These are phyloP conservation scores for Stylosanthes scabra DNA, from an alignment of 331 rosid species.

Conservation along the genomic window DNA sequence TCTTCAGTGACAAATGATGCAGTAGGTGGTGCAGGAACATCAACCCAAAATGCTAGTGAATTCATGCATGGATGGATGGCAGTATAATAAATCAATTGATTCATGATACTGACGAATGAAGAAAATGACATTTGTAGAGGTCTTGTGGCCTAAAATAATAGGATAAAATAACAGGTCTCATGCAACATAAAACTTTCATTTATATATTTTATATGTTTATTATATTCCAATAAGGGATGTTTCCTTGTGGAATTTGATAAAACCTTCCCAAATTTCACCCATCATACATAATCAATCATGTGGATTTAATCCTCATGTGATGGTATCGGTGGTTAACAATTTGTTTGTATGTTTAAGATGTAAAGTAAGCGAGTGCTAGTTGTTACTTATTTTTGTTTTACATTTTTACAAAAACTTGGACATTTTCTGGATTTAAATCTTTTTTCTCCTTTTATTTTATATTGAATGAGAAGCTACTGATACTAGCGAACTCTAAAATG, in stretches of 20 bases:
- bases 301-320: not conserved
- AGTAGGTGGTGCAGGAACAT: conserved; percentile 45
- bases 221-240: conserved; percentile 38
- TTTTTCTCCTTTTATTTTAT: too few species aligned
- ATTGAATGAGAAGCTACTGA: too few species aligned
- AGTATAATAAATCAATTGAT: conserved; percentile 21
- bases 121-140: conserved; percentile 21
- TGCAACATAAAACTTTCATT: conserved; percentile 15
- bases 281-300: not conserved
- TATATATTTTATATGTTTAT: conserved; percentile 10
- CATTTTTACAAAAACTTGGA: too few species aligned
- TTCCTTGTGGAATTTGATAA: conserved; percentile 17
- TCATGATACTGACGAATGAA: not conserved
- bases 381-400: too few species aligned
- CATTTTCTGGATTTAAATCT: too few species aligned
- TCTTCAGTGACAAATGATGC: conserved; percentile 41
- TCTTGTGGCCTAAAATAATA: conserved; percentile 32
- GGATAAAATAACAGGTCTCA: conserved; percentile 32
- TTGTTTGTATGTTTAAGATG: too few species aligned
- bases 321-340: too few species aligned
- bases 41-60: conserved; percentile 38
- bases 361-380: too few species aligned
- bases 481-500: too few species aligned
- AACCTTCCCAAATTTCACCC: not conserved
- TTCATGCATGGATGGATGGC: conserved; percentile 59